A percentile compares a stretch with the other conserved stretches of the same genome.
These are phyloP conservation scores for Bonia amplexicaulis DNA, from an alignment of 176 grass and related monocot genomes.

Conservation along the genomic window DNA sequence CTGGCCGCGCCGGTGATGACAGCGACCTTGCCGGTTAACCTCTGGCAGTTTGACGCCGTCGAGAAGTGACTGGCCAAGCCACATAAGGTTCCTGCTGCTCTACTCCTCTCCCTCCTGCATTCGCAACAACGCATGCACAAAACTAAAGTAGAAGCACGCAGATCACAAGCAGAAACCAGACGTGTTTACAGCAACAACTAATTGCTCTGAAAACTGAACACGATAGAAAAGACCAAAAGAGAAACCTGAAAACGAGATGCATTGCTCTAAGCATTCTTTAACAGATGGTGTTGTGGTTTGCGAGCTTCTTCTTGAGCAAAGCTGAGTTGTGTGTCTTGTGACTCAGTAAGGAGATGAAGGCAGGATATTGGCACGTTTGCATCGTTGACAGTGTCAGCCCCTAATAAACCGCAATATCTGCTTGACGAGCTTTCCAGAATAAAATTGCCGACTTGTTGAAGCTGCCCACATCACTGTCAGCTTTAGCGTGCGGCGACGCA, in stretches of 20 bases:
- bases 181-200: neutral
- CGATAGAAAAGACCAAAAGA: neutral
- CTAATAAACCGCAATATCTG: neutral
- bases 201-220: neutral
- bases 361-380: neutral
- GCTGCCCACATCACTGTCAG: neutral
- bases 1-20: constrained; percentile 34
- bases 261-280: constrained; percentile 4
- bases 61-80: neutral
- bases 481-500: neutral
- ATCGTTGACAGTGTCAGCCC: neutral
- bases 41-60: neutral
- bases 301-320: neutral
- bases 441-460: neutral
- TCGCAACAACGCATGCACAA: neutral
- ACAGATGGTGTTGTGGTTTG: neutral
- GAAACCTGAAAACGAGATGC: neutral
- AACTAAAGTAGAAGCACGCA: neutral
- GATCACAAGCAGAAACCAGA: neutral
- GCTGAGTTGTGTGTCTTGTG: neutral
- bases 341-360: neutral
- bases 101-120: neutral
- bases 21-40: constrained; percentile 20
- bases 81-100: neutral
- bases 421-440: neutral